phyloP scores from a whole-genome alignment of 345 rosid species.

The Linum trigynum region DNA sequence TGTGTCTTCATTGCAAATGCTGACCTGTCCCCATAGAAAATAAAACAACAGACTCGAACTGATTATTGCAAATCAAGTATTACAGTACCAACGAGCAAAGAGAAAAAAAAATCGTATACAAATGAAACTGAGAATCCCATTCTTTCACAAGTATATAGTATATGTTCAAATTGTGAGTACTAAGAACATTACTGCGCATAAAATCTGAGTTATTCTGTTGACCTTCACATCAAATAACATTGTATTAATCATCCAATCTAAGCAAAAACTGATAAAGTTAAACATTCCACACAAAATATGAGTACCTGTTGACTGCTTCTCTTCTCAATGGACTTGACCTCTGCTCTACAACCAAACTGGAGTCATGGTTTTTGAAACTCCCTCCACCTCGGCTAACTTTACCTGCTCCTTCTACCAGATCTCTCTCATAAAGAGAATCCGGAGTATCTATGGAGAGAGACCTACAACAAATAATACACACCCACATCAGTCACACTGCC shows the following conservation, averaged over 20 bases:
- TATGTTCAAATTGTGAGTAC: not conserved
- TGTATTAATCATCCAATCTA: not conserved
- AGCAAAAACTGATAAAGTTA: not conserved
- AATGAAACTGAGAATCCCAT: not conserved
- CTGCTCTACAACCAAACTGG: constrained; percentile 28
- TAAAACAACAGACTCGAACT: not conserved
- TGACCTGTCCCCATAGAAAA: constrained; percentile 32
- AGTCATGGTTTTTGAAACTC: constrained; percentile 26
- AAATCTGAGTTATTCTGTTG: not conserved
- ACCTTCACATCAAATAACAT: not conserved
- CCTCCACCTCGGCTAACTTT: constrained; percentile 23
- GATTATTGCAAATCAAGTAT: not conserved
- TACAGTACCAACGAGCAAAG: not conserved
- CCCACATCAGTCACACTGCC: constrained; percentile 9
- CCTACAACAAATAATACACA: constrained; percentile 16
- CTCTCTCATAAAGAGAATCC: constrained; percentile 16
- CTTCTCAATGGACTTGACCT: constrained; percentile 35
- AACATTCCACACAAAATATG: not conserved
- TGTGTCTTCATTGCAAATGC: constrained; percentile 41
- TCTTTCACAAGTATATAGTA: not conserved
- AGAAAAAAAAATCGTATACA: not conserved
- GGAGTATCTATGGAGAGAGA: constrained; percentile 21
- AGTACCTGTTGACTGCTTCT: constrained; percentile 36
- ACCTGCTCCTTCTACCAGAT: constrained; percentile 18
- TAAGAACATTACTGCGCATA: no score